Evolutionary conservation across 2,329 filamentous ascomycete species (phyloP), one percentile per base, ranked within the genome.

Genomic region (Chaetomium sp.): DNA sequence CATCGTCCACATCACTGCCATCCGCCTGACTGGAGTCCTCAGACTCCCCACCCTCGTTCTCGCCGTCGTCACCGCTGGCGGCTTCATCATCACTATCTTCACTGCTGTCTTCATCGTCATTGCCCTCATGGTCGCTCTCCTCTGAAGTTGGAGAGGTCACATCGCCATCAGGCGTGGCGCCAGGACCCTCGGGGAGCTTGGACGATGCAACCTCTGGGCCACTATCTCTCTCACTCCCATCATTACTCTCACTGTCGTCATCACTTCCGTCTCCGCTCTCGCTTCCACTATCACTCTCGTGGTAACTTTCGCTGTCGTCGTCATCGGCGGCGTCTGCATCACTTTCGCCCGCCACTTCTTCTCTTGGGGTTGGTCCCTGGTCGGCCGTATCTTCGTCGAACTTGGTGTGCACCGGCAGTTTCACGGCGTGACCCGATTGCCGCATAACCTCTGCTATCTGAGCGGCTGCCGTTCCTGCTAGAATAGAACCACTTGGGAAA

Each of bases 401-500:
- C 7, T 55, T 62, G 36, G 61, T 68, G 46, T 67, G 64, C 2
- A 65, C 61, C 37, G 63, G 64, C 1, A 54, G 34, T 54, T 67
- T 69, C 41, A 67, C 58, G 4, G 53, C 53, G 27, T 57, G 59
- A 4, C 60, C 61, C n/a, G 67, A 65, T 14, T 66, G 67, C 11
- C 66, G 62, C 14, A 69, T 68, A 11, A 68, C 64, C 9, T 63
- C 64, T 10, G 66, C 71, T 65, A 72, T 70, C 37, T 68, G 64
- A 6, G 59, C 56, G 9, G 72, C 61, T 5, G 70, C 70, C 27
- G 66, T 69, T 1, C 71, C 71, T 9, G 66, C 69, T 10, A 69
- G 66, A 40, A 74, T 71, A 1, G 72, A 71, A 4, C 72, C 72
- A 5, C 70, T 65, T 1, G 72, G 72, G 27, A 74, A 69, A 0